A percentile compares a stretch with the other conserved stretches of the same genome.
These are phyloP conservation scores for Paecilomyces sp. DNA, from an alignment of 2,329 filamentous ascomycete species.

Conservation along the genomic window DNA sequence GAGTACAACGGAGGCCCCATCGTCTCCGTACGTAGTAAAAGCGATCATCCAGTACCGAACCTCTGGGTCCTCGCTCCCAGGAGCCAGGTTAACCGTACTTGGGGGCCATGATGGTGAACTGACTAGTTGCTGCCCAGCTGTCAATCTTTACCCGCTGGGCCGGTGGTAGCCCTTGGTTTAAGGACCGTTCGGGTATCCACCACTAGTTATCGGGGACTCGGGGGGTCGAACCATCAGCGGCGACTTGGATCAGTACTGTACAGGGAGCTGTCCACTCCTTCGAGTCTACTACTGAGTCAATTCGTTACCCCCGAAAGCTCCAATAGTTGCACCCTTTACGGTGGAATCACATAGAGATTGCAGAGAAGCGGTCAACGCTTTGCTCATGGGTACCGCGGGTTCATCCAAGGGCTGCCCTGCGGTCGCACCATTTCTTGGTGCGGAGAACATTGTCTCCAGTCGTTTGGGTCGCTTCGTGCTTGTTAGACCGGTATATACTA, in stretches of 20 bases:
- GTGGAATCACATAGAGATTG: background rate
- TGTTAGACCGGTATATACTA: background rate
- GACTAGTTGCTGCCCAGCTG: background rate
- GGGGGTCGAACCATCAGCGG: background rate
- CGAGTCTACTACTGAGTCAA: background rate
- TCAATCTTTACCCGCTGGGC: background rate
- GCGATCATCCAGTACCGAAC: conserved; percentile 14
- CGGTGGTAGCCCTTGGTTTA: background rate
- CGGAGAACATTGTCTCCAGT: background rate
- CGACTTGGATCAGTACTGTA: background rate
- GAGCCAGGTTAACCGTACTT: conserved; percentile 12
- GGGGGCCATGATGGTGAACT: background rate
- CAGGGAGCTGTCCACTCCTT: background rate
- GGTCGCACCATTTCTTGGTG: background rate
- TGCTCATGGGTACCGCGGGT: background rate
- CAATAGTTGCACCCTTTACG: background rate
- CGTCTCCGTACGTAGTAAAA: background rate
- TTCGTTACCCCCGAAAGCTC: background rate
- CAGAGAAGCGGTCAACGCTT: background rate
- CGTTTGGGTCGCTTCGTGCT: background rate
- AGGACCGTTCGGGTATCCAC: background rate
- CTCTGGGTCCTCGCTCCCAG: conserved; percentile 13
- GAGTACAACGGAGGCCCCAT: conserved; percentile 6
- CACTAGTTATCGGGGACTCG: background rate
- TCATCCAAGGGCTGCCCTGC: background rate